phyloP scores from a whole-genome alignment of 73 alveolate species.

The Tetrahymena thermophila region DNA sequence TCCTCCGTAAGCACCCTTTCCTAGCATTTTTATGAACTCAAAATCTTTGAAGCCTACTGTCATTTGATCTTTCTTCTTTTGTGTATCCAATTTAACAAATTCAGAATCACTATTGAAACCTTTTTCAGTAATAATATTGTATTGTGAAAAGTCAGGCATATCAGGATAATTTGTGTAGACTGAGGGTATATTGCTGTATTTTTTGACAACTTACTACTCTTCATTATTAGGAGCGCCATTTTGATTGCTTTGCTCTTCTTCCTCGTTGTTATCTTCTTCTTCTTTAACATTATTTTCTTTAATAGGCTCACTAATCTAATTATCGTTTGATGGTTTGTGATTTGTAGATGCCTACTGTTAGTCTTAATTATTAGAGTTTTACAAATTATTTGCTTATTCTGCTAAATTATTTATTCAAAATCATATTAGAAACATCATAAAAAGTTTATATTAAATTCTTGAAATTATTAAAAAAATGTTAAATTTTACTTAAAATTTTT shows the following conservation, averaged over 20 bases:
- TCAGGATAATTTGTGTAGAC: background rate
- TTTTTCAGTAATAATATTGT: background rate
- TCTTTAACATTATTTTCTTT: background rate
- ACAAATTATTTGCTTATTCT: background rate
- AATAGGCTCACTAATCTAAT: background rate
- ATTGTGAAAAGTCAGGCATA: background rate
- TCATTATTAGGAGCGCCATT: background rate
- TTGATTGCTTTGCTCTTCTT: background rate
- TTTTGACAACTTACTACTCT: background rate
- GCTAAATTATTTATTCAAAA: background rate
- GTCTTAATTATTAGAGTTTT: background rate
- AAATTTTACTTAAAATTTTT: background rate
- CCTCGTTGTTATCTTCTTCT: background rate
- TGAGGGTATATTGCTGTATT: background rate
- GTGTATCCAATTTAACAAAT: constrained; percentile 19
- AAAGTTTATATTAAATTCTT: background rate
- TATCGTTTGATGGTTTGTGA: background rate
- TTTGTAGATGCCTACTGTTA: background rate
- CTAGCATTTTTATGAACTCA: constrained; percentile 62
- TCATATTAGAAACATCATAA: background rate
- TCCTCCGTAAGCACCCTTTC: constrained; percentile 88
- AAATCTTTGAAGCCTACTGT: constrained; percentile 57
- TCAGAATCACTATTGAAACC: constrained; percentile 42
- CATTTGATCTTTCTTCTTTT: background rate
- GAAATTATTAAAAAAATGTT: background rate